These are phyloP conservation scores for Poa annua DNA, from an alignment of 176 grass and related monocot species.

Conservation along the genomic window DNA sequence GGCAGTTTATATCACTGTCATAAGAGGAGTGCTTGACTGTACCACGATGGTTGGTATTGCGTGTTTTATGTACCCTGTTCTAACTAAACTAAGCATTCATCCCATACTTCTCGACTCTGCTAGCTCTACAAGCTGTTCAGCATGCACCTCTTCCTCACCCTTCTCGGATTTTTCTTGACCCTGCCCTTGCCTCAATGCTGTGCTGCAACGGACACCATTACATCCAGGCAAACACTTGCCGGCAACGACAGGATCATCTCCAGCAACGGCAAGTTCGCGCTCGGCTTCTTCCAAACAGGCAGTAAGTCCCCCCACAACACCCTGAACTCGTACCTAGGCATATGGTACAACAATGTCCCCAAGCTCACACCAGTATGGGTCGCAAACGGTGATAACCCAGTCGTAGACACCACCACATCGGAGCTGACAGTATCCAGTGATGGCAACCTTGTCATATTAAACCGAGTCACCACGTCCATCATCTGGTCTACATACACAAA, in stretches of 20 bases:
- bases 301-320: constrained; percentile 30
- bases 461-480: constrained; percentile 30
- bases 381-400: constrained; percentile 44
- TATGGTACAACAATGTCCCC: constrained; percentile 59
- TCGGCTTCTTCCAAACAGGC: constrained; percentile 61
- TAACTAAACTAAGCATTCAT: background rate
- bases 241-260: constrained; percentile 44
- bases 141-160: constrained; percentile 16
- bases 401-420: constrained; percentile 23
- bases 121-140: background rate
- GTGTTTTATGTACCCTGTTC: constrained; percentile 3
- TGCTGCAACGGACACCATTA: constrained; percentile 36
- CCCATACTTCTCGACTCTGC: background rate
- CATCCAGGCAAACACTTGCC: constrained; percentile 28
- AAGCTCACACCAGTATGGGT: constrained; percentile 55
- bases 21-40: background rate
- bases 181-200: background rate
- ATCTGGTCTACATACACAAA: constrained; percentile 53
- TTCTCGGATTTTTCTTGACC: constrained; percentile 26
- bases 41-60: constrained; percentile 10
- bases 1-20: background rate
- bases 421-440: constrained; percentile 44
- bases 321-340: constrained; percentile 52
- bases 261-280: constrained; percentile 47
- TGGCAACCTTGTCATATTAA: constrained; percentile 55